phyloP scores from a whole-genome alignment of 768 basidiomycete species.

The Tremella mesenterica region DNA sequence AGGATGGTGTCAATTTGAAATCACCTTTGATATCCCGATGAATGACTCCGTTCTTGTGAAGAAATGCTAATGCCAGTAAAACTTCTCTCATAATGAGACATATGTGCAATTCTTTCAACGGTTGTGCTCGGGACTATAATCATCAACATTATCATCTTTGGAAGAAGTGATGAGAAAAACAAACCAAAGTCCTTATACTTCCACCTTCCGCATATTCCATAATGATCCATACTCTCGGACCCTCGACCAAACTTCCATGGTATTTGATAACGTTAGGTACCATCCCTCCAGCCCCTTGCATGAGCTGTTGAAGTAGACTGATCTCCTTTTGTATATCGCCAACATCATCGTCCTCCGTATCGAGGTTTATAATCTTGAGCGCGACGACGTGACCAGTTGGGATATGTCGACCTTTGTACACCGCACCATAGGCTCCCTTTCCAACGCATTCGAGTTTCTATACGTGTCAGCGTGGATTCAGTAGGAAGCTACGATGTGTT shows the following conservation, averaged over 20 bases:
- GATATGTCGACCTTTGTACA: constrained; percentile 80
- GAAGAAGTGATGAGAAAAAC: constrained; percentile 7
- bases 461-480: background rate
- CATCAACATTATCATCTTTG: background rate
- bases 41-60: constrained; percentile 89
- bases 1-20: constrained; percentile 7
- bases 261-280: constrained; percentile 86
- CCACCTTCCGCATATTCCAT: constrained; percentile 98
- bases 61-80: constrained; percentile 72
- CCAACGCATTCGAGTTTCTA: constrained; percentile 84
- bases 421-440: constrained; percentile 91
- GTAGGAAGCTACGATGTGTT: too few relatives aligned
- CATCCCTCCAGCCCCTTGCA: constrained; percentile 47
- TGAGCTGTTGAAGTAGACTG: constrained; percentile 74
- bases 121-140: constrained; percentile 71
- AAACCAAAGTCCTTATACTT: constrained; percentile 70
- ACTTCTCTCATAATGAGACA: constrained; percentile 83
- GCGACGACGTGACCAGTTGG: constrained; percentile 81
- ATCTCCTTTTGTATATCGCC: constrained; percentile 95
- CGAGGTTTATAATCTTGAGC: constrained; percentile 97
- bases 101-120: constrained; percentile 78
- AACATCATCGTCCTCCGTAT: constrained; percentile 92
- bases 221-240: constrained; percentile 93
- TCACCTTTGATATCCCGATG: constrained; percentile 85
- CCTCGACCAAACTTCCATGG: constrained; percentile 91